These are phyloP conservation scores for Papiliotrema fonsecae DNA, from an alignment of 1,284 basidiomycete species.

Conservation along the genomic window DNA sequence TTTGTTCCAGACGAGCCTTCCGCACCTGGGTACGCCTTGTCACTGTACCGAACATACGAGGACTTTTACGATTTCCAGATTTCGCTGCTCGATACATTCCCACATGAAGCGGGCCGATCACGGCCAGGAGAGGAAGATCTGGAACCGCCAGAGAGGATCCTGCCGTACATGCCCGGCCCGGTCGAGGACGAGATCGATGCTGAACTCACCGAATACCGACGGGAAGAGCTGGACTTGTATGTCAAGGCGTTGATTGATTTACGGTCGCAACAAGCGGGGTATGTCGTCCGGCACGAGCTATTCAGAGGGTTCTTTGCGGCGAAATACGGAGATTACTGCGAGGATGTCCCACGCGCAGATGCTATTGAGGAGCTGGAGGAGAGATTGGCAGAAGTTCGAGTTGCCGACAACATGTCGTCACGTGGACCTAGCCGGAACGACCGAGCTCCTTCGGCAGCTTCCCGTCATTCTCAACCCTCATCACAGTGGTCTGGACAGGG, in stretches of 20 bases:
- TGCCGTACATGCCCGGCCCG: slow-evolving; percentile 96
- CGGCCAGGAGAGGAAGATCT: slow-evolving; percentile 41
- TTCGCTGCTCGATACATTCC: slow-evolving; percentile 75
- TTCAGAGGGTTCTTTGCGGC: slow-evolving; percentile 80
- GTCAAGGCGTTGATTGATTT: slow-evolving; percentile 68
- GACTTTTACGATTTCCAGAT: slow-evolving; percentile 99
- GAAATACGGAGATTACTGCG: slow-evolving; percentile 81
- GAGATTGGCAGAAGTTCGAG: slow-evolving; percentile 28
- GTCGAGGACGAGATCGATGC: slow-evolving; percentile 74
- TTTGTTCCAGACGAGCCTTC: slow-evolving; percentile 72
- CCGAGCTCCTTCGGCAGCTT: slow-evolving; percentile 14
- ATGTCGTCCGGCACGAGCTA: slow-evolving; percentile 75
- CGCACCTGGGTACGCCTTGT: slow-evolving; percentile 68
- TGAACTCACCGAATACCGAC: slow-evolving; percentile 72
- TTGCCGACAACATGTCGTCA: slow-evolving; percentile 8
- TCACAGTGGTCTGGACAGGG: slow-evolving; percentile 7
- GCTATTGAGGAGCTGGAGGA: slow-evolving; percentile 63
- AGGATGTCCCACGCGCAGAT: slow-evolving; percentile 56
- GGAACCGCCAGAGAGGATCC: slow-evolving; percentile 57
- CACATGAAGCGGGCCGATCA: slow-evolving; percentile 75
- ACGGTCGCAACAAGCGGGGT: slow-evolving; percentile 64
- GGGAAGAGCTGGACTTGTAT: slow-evolving; percentile 83
- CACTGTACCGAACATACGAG: slow-evolving; percentile 92
- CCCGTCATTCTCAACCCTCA: slow-evolving; percentile 19
- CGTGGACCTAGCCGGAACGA: slow-evolving; percentile 5